Percentiles rank a stretch among this genome's conserved stretches.
phyloP scores from a whole-genome alignment of 192 early-diverging fungal species.

The Umbelopsis sp. region DNA sequence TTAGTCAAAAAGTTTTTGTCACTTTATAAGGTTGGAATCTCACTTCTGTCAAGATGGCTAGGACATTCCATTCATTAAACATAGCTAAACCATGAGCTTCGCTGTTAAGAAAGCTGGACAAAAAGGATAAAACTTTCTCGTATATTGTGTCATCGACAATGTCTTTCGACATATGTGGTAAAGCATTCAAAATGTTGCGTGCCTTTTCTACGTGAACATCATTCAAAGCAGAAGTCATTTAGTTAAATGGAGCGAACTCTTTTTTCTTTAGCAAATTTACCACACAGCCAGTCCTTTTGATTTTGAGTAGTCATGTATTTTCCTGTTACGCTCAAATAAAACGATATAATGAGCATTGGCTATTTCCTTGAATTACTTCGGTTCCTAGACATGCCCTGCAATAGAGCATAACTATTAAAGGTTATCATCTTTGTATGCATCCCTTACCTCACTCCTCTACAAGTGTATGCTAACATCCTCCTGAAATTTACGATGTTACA shows the following conservation, averaged over 20 bases:
- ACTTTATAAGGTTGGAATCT: background rate
- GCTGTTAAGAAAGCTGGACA: conserved; percentile 45
- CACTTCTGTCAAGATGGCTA: conserved; percentile 36
- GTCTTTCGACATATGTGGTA: conserved; percentile 66
- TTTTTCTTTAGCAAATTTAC: background rate
- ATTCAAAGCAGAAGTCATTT: background rate
- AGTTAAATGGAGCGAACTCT: no score
- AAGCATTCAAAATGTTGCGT: conserved; percentile 49
- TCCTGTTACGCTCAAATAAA: no score
- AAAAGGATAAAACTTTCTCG: conserved; percentile 74
- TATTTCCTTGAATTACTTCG: no score
- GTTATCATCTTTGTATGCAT: no score
- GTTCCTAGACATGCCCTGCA: no score
- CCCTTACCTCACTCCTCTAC: no score
- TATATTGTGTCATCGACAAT: conserved; percentile 78
- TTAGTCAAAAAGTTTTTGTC: background rate
- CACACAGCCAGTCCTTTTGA: no score
- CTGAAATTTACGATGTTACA: no score
- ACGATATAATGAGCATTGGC: no score
- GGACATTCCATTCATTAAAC: conserved; percentile 43
- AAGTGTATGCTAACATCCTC: no score
- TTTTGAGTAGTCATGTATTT: no score
- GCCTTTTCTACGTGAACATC: conserved; percentile 34
- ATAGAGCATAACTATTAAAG: no score
- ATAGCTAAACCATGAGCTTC: conserved; percentile 31